Evolutionary conservation across 192 early-diverging fungal genomes (phyloP).

Genomic region (Radiomyces spectabilis): DNA sequence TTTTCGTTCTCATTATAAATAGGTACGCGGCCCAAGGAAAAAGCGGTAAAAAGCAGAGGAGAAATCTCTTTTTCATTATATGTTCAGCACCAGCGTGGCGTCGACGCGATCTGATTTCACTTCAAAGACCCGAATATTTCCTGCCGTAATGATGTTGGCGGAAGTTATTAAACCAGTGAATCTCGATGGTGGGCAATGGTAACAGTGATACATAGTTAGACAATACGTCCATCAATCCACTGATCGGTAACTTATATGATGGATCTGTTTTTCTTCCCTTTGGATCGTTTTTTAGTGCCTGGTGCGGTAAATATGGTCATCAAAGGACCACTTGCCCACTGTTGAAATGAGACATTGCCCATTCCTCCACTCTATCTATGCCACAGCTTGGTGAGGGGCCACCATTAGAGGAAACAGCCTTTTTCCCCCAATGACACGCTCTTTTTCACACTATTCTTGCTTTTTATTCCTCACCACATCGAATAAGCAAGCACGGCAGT

Average conservation of each 20-base stretch:
- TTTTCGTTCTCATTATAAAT: no score
- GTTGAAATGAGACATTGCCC: not conserved
- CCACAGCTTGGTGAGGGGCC: no score
- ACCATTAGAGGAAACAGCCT: not conserved
- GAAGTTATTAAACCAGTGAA: conserved; percentile 6
- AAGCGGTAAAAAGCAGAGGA: no score
- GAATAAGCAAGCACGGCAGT: no score
- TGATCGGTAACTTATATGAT: no score
- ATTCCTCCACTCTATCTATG: not conserved
- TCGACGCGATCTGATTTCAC: not conserved
- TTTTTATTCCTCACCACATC: no score
- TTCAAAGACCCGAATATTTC: not conserved
- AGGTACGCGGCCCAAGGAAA: no score
- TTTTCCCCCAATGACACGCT: no score
- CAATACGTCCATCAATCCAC: no score
- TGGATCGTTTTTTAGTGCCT: not conserved
- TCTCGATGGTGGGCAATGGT: conserved; percentile 5
- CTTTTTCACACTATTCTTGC: no score
- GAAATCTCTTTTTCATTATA: no score
- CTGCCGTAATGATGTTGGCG: not conserved
- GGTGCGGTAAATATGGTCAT: conserved; percentile 8
- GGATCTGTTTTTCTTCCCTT: not conserved
- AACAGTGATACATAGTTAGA: not conserved
- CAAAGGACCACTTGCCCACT: not conserved
- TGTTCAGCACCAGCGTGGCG: no score